A percentile compares a stretch with the other conserved stretches of the same genome.
phyloP scores from a whole-genome alignment of 176 grass and related monocot genomes.

The Aegilops bicornis region DNA sequence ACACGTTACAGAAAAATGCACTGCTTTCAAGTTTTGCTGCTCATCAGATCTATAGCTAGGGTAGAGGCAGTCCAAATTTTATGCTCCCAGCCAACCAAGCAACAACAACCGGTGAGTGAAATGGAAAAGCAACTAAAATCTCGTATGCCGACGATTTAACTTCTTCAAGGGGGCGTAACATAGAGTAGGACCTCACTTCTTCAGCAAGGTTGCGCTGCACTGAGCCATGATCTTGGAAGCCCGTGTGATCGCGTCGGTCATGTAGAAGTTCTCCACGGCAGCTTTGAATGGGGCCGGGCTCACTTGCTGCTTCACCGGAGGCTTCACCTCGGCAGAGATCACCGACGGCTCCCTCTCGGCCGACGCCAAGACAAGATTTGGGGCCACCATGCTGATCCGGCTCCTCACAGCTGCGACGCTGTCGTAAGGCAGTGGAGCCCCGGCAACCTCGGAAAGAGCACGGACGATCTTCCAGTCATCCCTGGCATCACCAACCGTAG shows the following conservation, averaged over 20 bases:
- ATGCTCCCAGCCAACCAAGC: constrained; percentile 19
- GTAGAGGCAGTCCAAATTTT: constrained; percentile 42
- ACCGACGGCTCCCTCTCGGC: constrained; percentile 72
- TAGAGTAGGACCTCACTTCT: constrained; percentile 52
- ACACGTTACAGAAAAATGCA: constrained; percentile 47
- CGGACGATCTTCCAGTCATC: constrained; percentile 99
- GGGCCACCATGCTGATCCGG: constrained; percentile 65
- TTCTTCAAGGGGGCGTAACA: too few species aligned
- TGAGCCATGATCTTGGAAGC: constrained; percentile 99
- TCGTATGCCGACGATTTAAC: not conserved
- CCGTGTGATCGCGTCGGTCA: constrained; percentile 91
- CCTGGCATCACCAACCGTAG: constrained; percentile 90
- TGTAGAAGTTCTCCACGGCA: constrained; percentile 86
- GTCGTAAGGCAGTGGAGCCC: constrained; percentile 65
- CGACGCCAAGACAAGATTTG: constrained; percentile 91
- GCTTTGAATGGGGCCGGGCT: constrained; percentile 60
- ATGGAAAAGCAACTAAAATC: constrained; percentile 20
- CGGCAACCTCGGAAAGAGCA: constrained; percentile 80
- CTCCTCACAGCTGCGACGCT: constrained; percentile 48
- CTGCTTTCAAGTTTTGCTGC: constrained; percentile 48
- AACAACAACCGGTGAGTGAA: constrained; percentile 15
- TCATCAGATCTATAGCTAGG: constrained; percentile 30
- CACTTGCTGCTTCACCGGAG: constrained; percentile 52
- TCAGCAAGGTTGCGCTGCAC: constrained; percentile 76
- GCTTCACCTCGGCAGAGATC: constrained; percentile 66